A percentile compares a stretch with the other conserved stretches of the same genome.
phyloP scores from a whole-genome alignment of 108 stramenopile genomes.

The Nitzschia sp. region DNA sequence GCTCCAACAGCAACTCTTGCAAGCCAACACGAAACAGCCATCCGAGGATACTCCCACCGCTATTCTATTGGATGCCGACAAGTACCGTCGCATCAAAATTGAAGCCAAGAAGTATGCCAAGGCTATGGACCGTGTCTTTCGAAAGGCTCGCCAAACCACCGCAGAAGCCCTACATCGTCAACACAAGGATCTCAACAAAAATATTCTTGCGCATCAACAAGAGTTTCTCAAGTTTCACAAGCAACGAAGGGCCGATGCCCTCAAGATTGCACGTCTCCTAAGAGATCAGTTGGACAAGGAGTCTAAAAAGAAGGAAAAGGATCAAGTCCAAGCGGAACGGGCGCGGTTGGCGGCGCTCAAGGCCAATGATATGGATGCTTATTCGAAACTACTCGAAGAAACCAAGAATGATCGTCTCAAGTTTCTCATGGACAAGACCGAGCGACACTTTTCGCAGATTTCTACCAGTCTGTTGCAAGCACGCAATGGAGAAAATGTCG shows the following conservation, averaged over 20 bases:
- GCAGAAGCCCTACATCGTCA: constrained; percentile 67
- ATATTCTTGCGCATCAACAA: constrained; percentile 55
- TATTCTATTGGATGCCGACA: constrained; percentile 57
- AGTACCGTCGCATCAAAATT: constrained; percentile 66
- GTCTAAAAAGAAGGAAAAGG: constrained; percentile 72
- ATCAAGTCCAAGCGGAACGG: constrained; percentile 59
- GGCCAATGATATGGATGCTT: constrained; percentile 86
- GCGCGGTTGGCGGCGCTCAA: constrained; percentile 81
- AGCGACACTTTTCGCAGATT: constrained; percentile 79
- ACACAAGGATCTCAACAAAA: constrained; percentile 71
- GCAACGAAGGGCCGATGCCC: constrained; percentile 50
- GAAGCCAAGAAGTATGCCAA: constrained; percentile 74
- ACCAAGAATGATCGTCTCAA: constrained; percentile 83
- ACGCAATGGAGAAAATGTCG: constrained; percentile 51
- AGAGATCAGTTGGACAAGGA: constrained; percentile 71
- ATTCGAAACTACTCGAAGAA: constrained; percentile 77
- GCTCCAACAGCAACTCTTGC: constrained; percentile 19
- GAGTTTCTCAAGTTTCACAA: constrained; percentile 83
- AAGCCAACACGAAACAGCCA: too few species aligned
- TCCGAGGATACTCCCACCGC: constrained; percentile 19
- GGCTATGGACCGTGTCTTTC: constrained; percentile 68
- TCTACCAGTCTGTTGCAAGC: constrained; percentile 57
- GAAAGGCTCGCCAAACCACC: constrained; percentile 60
- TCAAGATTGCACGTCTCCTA: constrained; percentile 57
- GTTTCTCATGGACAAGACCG: constrained; percentile 83